Base-by-base conservation (phyloP, 371 early-diverging fungal genomes). In the Apophysomyces variabilis region DNA sequence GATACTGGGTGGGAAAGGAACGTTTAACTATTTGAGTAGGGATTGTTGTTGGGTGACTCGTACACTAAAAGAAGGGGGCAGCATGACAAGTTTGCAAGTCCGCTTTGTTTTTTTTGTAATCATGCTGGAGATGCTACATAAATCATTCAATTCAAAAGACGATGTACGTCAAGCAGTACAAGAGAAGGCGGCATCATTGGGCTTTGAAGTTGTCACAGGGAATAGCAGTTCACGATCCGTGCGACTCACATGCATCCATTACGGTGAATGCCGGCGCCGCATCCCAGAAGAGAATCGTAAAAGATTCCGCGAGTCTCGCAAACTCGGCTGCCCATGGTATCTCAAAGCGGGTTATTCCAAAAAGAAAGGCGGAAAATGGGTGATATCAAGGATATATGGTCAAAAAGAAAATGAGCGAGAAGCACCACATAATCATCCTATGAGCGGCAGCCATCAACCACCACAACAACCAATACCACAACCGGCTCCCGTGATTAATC, bases 21-120 rank as follows among this genome's bases (percentile, higher is more conserved):
- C 3, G 32, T 3, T 26, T 1, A 26, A 26, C 32, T 26, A 26
- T 26, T 26, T 26, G 32, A 26, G 32, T 26, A 3, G 32, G 32
- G 32, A 26, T 26, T 26, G 3, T 26, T 26, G 32, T 26, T 26
- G 32, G 18, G 54, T 50, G 54, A 50, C 54, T 8, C 16, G 21
- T 8, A 50, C 54, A 50, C 16, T 21, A 47, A 21, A 50, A 50
- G 54, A 21, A 26, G 54, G 54, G 54, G 54, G 54, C 9, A 50
- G 54, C 54, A 50, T 50, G 54, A 50, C 54, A 50, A n/a, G 54
- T 50, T 50, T 50, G 35, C 54, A 50, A 50, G 54, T 50, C 54
- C 54, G 54, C 54, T 50, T 50, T 50, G 54, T 50, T 50, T 50
- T 50, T 50, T 50, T 50, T 50, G 54, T 50, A 50, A 50, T 50